Conservation (phyloP, 257 asterid genomes). For the Nicotiana otophora region DNA sequence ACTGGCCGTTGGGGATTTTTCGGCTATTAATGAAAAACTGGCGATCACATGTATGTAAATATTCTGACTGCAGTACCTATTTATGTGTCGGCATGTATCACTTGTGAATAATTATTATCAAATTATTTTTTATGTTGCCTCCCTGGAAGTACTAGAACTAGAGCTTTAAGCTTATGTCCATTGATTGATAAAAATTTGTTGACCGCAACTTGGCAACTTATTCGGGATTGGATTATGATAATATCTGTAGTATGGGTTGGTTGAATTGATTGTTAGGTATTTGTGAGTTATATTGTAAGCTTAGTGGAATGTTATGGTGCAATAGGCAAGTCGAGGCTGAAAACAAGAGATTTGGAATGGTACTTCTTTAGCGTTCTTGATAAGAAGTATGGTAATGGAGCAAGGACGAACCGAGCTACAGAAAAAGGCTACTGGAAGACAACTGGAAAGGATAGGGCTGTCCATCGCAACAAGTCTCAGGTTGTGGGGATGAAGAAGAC, state of each 20-base stretch:
- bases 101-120: neutral
- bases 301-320: constrained; percentile 3
- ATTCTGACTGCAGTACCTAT: neutral
- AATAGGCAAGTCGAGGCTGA: constrained; percentile 65
- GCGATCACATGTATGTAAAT: neutral
- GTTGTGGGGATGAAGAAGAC: constrained; percentile 96
- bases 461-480: constrained; percentile 44
- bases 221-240: neutral
- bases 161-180: neutral
- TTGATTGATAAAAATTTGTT: too few species aligned
- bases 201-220: neutral
- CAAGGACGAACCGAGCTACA: constrained; percentile 90
- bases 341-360: constrained; percentile 86
- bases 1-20: too few species aligned
- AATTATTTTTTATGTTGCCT: neutral
- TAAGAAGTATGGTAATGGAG: constrained; percentile 86
- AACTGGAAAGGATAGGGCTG: constrained; percentile 90
- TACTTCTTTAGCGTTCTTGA: constrained; percentile 83
- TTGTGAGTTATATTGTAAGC: neutral
- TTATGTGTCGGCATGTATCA: neutral
- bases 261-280: neutral
- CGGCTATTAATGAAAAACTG: too few species aligned
- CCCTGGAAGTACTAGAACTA: neutral
- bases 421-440: constrained; percentile 95
- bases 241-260: neutral